Conservation (phyloP, 2,329 filamentous ascomycete species). For the Xylaria sp. region DNA sequence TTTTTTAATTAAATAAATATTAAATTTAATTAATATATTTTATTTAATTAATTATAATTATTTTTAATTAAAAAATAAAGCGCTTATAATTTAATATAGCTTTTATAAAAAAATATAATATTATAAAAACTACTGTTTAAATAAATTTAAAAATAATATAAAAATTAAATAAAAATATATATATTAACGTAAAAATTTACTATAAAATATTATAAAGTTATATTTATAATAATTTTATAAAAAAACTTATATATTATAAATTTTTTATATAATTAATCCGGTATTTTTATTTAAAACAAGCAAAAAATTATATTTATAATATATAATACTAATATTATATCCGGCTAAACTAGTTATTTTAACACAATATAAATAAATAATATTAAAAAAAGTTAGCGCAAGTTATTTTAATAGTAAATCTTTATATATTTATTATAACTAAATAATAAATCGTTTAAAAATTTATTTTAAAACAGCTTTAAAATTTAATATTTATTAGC, state of each 20-base stretch:
- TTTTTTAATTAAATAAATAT: slow-evolving; percentile 8
- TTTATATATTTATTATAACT: slow-evolving; percentile 5
- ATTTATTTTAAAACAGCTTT: slow-evolving; percentile 9
- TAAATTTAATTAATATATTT: slow-evolving; percentile 3
- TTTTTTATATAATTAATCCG: neutral
- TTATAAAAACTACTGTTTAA: neutral
- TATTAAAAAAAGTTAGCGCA: neutral
- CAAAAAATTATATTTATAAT: neutral
- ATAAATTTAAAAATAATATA: neutral
- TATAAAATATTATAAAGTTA: neutral
- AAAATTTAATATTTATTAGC: slow-evolving; percentile 8
- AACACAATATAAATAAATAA: neutral
- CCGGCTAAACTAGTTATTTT: neutral
- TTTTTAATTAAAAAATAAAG: slow-evolving; percentile 15
- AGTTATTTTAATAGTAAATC: neutral
- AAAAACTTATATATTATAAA: slow-evolving; percentile 1
- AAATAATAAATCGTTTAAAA: slow-evolving; percentile 4
- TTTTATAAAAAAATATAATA: slow-evolving; percentile 12
- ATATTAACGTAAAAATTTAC: slow-evolving; percentile 2
- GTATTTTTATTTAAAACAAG: slow-evolving; percentile 9
- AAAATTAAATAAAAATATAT: neutral
- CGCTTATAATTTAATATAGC: neutral
- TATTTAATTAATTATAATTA: neutral
- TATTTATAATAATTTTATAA: slow-evolving; percentile 1
- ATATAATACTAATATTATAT: slow-evolving; percentile 5